Evolutionary conservation across 2,329 filamentous ascomycete genomes (phyloP).

Genomic region (Beauveria bassiana): DNA sequence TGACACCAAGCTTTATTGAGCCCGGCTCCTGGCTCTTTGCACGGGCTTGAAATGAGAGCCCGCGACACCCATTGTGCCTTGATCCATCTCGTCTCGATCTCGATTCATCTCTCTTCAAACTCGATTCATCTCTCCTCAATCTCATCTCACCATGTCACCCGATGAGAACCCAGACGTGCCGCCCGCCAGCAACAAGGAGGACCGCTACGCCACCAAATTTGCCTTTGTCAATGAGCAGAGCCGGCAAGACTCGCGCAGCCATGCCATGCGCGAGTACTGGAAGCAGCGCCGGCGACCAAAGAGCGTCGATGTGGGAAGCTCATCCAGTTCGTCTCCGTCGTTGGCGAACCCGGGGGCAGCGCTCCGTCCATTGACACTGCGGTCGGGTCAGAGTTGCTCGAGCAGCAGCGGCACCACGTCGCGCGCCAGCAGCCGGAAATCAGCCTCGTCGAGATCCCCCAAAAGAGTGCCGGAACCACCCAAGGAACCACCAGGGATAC

Average conservation of each 20-base stretch:
- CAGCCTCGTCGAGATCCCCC: neutral
- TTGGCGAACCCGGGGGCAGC: neutral
- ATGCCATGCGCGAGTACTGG: constrained; percentile 23
- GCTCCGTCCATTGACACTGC: neutral
- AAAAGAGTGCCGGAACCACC: neutral
- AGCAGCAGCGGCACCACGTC: neutral
- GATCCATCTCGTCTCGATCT: no score
- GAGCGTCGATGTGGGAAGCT: neutral
- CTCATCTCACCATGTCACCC: neutral
- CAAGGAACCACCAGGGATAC: constrained; percentile 3
- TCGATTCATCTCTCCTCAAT: neutral
- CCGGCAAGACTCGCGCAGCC: constrained; percentile 18
- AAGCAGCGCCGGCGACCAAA: constrained; percentile 18
- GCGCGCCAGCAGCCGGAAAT: neutral
- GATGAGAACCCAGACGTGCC: neutral
- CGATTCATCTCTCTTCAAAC: neutral
- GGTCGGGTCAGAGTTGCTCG: neutral
- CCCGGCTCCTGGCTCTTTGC: no score
- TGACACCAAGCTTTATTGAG: no score
- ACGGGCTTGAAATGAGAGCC: no score
- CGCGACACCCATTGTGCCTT: no score
- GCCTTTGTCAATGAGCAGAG: constrained; percentile 4
- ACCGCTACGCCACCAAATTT: neutral
- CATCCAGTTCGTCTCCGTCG: neutral
- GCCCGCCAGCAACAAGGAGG: neutral